A percentile compares a stretch with the other conserved stretches of the same genome.
These are phyloP conservation scores for Scutellaria barbata DNA, from an alignment of 257 asterid species.

Conservation along the genomic window DNA sequence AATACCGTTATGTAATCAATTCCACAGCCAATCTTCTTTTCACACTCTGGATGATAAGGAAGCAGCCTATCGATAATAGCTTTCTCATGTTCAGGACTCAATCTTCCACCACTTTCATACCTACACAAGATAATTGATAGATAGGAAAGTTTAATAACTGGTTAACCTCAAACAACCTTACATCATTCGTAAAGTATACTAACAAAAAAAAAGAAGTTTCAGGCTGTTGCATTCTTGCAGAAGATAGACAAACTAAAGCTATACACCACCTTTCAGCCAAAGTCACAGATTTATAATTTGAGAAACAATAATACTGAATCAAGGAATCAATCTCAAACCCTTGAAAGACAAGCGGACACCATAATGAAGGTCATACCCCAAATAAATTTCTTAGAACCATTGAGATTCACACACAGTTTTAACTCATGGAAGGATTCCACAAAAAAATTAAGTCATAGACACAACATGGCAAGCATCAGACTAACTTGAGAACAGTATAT, in stretches of 20 bases:
- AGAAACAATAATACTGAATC: conserved; percentile 12
- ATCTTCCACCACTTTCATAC: conserved; percentile 74
- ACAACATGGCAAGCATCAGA: conserved; percentile 11
- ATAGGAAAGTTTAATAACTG: not conserved
- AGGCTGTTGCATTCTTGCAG: not conserved
- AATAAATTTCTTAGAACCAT: not conserved
- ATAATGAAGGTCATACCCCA: not conserved
- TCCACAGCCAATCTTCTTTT: conserved; percentile 80
- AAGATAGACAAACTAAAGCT: conserved; percentile 10
- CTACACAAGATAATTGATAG: conserved; percentile 46
- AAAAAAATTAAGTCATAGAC: not conserved
- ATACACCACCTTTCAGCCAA: not conserved
- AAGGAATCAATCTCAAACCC: conserved; percentile 3
- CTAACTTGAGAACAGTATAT: no score
- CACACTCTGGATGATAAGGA: conserved; percentile 78
- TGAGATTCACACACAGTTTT: conserved; percentile 11
- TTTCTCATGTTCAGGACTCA: conserved; percentile 83
- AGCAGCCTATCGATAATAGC: conserved; percentile 78
- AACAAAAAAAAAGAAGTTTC: conserved; percentile 5
- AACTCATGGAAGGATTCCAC: not conserved
- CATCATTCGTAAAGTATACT: not conserved
- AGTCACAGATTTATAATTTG: not conserved
- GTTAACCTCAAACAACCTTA: conserved; percentile 8
- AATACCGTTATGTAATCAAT: conserved; percentile 69
- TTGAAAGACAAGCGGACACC: not conserved